phyloP scores from a whole-genome alignment of 2,329 filamentous ascomycete species.

The Ophiosphaerella herpotricha region DNA sequence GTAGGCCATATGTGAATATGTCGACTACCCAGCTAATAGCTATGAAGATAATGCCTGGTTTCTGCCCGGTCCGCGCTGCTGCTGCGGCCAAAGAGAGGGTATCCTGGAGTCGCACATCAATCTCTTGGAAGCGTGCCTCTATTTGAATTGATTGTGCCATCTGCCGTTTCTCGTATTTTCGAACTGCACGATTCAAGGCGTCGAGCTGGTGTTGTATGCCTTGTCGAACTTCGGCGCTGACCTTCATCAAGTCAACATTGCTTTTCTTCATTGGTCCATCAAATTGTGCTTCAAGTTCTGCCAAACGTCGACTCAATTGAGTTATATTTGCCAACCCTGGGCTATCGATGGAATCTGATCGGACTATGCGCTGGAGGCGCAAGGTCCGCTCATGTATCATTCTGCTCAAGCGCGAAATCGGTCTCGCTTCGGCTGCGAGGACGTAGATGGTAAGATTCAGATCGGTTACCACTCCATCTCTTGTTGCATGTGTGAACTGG shows the following conservation, averaged over 20 bases:
- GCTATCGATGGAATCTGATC: slow-evolving; percentile 25
- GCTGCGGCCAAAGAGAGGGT: slow-evolving; percentile 80
- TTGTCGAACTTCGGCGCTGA: slow-evolving; percentile 62
- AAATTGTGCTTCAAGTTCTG: slow-evolving; percentile 68
- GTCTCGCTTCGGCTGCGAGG: slow-evolving; percentile 82
- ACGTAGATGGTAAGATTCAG: slow-evolving; percentile 93
- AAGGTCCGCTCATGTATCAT: slow-evolving; percentile 79
- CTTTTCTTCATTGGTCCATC: slow-evolving; percentile 47
- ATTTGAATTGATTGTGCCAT: slow-evolving; percentile 75
- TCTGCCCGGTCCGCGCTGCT: slow-evolving; percentile 51
- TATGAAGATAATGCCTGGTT: slow-evolving; percentile 37
- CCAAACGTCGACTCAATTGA: slow-evolving; percentile 65
- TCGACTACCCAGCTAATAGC: slow-evolving; percentile 34
- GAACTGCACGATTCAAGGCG: slow-evolving; percentile 82
- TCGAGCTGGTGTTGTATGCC: slow-evolving; percentile 81
- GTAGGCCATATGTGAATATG: slow-evolving; percentile 24
- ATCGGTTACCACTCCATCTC: slow-evolving; percentile 83
- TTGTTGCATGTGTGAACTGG: slow-evolving; percentile 74
- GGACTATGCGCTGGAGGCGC: slow-evolving; percentile 76
- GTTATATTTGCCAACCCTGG: slow-evolving; percentile 23
- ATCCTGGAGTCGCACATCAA: slow-evolving; percentile 75
- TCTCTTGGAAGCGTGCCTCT: slow-evolving; percentile 71
- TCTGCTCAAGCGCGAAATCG: slow-evolving; percentile 78
- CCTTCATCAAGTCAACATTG: slow-evolving; percentile 47
- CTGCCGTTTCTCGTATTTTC: slow-evolving; percentile 88